Evolutionary conservation across 768 basidiomycete species (phyloP), one percentile per base, ranked within the genome.

Genomic region (Zangia roseola): DNA sequence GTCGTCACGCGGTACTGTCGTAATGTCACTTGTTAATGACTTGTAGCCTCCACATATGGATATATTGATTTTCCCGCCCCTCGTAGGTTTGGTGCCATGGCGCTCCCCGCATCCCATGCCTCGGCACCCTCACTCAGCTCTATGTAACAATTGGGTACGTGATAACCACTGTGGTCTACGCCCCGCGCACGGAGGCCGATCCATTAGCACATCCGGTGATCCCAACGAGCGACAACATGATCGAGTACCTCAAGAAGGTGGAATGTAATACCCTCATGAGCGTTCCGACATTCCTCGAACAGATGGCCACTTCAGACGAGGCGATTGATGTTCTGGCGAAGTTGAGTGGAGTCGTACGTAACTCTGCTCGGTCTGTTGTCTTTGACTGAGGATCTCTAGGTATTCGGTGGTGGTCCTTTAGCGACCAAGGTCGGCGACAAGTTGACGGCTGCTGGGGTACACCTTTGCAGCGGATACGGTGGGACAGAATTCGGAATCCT

Each of bases 231-330:
- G 65, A 71, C 3, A 74, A 71, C 46, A 65, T 75, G 28, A 48
- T 78, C 4, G 64, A 71, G 6, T 67, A 70, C 37, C 55, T 69
- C 9, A 54, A 55, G 14, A 47, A 60, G 25, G 67, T 62, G 0
- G 54, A 65, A n/a, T 67, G 58, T 17, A 62, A 67, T 19, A 46
- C 51, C 2, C 43, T 77, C 2, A 56, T 73, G 26, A 67, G 60
- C 0, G 69, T 76, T 19, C 75, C 77, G 0, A 39, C 70, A 0
- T 59, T 78, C 10, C 45, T 78, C 4, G 67, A 76, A 34, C 55
- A 62, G 21, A 74, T 75, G 71, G 63, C 54, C 1, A 31, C 42
- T 1, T 67, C 65, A 1, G 40, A 59, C 0, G 61, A 59, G 4
- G 55, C 61, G 1, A 24, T 71, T 2, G 54, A 61, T 2, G 25